Conservation (phyloP, 2,329 filamentous ascomycete species). For the Pseudogymnoascus sp. region DNA sequence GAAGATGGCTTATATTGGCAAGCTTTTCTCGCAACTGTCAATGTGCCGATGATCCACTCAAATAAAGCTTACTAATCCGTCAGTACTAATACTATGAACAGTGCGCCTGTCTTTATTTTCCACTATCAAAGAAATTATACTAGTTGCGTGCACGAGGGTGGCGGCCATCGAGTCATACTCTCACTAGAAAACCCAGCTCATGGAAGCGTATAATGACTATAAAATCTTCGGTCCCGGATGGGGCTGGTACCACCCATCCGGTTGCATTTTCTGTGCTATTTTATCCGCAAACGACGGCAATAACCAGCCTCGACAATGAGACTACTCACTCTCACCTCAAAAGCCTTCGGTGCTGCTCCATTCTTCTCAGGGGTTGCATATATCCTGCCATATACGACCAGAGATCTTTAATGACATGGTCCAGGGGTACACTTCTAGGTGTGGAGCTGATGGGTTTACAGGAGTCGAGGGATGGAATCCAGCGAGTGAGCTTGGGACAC, state of each 20-base stretch:
- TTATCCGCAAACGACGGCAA: not conserved
- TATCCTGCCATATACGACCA: slow-evolving; percentile 8
- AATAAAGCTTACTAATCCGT: not conserved
- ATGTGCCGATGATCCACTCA: not conserved
- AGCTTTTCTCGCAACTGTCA: not conserved
- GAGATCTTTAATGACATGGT: slow-evolving; percentile 26
- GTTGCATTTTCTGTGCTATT: not conserved
- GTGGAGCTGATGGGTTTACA: slow-evolving; percentile 27
- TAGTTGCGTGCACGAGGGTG: not conserved
- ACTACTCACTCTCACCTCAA: not conserved
- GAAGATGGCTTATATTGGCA: not conserved
- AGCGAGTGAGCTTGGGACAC: slow-evolving; percentile 28
- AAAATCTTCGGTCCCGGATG: not conserved
- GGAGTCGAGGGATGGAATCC: slow-evolving; percentile 28
- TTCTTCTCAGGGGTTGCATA: not conserved
- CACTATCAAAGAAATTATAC: not conserved
- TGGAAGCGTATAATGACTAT: not conserved
- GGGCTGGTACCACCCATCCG: not conserved
- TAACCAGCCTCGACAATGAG: not conserved
- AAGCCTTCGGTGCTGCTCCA: not conserved
- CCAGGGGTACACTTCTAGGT: slow-evolving; percentile 25
- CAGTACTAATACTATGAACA: not conserved
- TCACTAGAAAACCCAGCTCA: not conserved
- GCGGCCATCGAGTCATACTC: not conserved
- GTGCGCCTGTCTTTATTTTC: not conserved